Base-by-base conservation (phyloP, 768 basidiomycete genomes). In the Royoungia palumana region DNA sequence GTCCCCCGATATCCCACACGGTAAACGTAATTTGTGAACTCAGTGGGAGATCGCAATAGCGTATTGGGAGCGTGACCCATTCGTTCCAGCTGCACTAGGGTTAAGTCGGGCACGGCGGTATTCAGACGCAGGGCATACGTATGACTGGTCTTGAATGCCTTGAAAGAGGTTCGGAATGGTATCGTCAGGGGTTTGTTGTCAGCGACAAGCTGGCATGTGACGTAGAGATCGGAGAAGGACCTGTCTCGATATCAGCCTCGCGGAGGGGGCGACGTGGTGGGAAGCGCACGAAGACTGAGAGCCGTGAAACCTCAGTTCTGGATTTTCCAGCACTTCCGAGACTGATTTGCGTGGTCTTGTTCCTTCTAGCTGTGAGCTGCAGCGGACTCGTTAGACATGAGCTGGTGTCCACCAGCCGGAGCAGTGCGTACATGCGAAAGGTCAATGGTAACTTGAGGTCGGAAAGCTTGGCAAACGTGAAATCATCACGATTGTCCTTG, bases 101-200 rank as follows among this genome's bases (percentile, higher is more conserved):
- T 37, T 20, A 41, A 13, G 34, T 44, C 2, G 34, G 25, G 27
- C 21, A 17, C 30, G n/a, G 10, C 12, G 21, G 35, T 41, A 16
- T 10, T n/a, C 41, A 30, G 30, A 24, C 13, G 34, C 20, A 35
- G 43, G 13, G 60, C 83, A 51, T 53, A 91, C 90, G 75, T 83
- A 60, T 92, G 89, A 35, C 72, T 79, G 49, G 79, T 82, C 71
- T 89, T 91, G 76, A 96, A 96, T 3, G 90, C 80, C 68, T 94
- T 95, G 78, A 90, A 93, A 1, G 89, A 82, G 1, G 95, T 97
- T 34, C 90, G 83, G 66, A 89, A 92, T 0, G 93, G 89, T 27
- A 95, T 88, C 0, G 94, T 94, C 36, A 95, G 73, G 0, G 90
- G 91, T 61, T 94, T 92, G 67, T 95, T 95, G 65, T 96, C 92